Evolutionary conservation across 768 basidiomycete genomes (phyloP), one percentile per base, ranked within the genome.

Genomic region (Strobilomyces confusus): DNA sequence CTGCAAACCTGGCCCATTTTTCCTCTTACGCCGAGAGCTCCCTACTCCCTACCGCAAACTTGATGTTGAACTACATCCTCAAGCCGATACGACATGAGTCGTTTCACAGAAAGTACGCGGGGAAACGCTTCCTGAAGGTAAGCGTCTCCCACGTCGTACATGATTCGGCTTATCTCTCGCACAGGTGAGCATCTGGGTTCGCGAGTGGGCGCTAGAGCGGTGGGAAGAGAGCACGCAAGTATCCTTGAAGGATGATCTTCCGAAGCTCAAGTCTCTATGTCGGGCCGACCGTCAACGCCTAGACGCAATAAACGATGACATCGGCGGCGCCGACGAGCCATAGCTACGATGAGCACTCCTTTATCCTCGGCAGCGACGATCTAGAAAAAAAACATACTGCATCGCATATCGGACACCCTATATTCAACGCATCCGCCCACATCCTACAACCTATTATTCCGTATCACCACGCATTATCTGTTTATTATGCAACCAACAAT

Each of bases 21-120:
- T 87, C 91, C 2, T 84, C 85, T 26, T 97, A 93, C 68, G 73
- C 86, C 4, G 90, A 95, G 71, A 80, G 80, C 36, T 84, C 86
- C 48, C 69, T 98, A 42, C 71, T 94, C 30, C 89, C 91, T 0
- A 84, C 82, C 0, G 95, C 91, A 1, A 89, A 87, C 64, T 62
- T 89, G 57, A 93, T 97, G 89, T 66, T 97, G 60, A 89, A 92
- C 69, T 95, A 93, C 64, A 75, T 95, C 53, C 75, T 93, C 49
- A 80, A 86, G 61, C 81, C 86, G 4, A 67, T 86, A 46, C 77
- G 76, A 44, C 87, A 93, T 54, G 83, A 90, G 47, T 83, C 83
- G 26, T 86, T 97, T 66, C 84, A 81, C 75, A 88, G 87, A 73
- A 97, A 98, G 73, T 98, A 94, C 64, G 84, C 90, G 0, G 79